Evolutionary conservation across 176 grass and related monocot species (phyloP).

Genomic region (Raddia distichophylla): DNA sequence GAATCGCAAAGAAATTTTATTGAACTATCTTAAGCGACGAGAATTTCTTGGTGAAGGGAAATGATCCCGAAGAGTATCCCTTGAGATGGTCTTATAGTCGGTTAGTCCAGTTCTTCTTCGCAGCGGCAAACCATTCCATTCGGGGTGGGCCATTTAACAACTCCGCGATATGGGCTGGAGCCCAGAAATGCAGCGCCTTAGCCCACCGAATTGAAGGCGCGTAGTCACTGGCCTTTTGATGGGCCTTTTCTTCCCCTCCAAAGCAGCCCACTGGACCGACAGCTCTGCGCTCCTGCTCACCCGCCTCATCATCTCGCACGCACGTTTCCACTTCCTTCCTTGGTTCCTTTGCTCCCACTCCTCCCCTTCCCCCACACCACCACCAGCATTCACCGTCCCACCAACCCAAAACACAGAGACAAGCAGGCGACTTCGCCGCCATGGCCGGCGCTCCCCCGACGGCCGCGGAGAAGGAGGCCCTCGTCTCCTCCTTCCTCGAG

Average conservation of each 20-base stretch:
- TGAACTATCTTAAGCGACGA: too few species aligned
- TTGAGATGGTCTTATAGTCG: too few species aligned
- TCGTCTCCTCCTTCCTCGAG: constrained; percentile 90
- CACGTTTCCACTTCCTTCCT: not conserved
- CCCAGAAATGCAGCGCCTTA: not conserved
- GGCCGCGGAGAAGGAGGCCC: constrained; percentile 51
- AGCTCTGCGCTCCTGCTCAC: not conserved
- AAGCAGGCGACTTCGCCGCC: constrained; percentile 9
- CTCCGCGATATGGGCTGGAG: not conserved
- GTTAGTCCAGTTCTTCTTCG: too few species aligned
- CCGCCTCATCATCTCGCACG: constrained; percentile 40
- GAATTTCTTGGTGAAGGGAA: too few species aligned
- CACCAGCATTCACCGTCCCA: constrained; percentile 29
- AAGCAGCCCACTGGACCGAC: not conserved
- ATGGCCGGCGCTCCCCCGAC: constrained; percentile 52
- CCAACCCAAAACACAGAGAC: constrained; percentile 13
- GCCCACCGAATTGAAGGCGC: not conserved
- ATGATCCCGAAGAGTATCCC: too few species aligned
- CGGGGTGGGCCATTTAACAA: too few species aligned
- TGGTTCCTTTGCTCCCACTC: not conserved
- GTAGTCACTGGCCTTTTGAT: too few species aligned
- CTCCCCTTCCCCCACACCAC: not conserved
- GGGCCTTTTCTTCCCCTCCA: constrained; percentile 33
- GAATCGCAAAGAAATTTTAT: too few species aligned
- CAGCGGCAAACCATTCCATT: too few species aligned